These are phyloP conservation scores for Lachnellula willkommii DNA, from an alignment of 2,329 filamentous ascomycete genomes.

Conservation along the genomic window DNA sequence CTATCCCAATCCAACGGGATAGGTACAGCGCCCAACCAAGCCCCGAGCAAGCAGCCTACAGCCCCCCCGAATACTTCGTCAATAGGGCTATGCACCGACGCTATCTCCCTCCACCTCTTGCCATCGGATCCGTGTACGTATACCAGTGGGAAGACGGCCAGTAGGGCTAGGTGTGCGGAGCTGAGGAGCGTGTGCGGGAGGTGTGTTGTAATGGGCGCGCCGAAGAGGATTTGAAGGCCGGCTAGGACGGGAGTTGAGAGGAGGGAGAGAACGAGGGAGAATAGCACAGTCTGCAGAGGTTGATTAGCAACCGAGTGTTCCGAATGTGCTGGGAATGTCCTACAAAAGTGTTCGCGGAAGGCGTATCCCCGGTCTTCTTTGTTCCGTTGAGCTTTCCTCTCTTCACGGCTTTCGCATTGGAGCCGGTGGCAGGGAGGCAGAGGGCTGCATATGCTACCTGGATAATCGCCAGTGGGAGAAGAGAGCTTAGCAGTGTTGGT, in stretches of 20 bases:
- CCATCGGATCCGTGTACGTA: conserved; percentile 79
- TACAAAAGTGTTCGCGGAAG: conserved; percentile 11
- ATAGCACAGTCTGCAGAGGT: conserved; percentile 55
- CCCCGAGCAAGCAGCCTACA: conserved; percentile 72
- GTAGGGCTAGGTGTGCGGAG: conserved; percentile 73
- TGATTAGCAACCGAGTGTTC: background rate
- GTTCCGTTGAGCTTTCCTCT: conserved; percentile 50
- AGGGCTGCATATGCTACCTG: conserved; percentile 59
- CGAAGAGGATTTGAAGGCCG: conserved; percentile 69
- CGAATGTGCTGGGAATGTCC: background rate
- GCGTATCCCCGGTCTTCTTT: conserved; percentile 41
- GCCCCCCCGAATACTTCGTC: conserved; percentile 82
- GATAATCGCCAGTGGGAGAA: conserved; percentile 57
- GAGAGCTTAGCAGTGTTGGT: conserved; percentile 52
- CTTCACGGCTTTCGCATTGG: conserved; percentile 36
- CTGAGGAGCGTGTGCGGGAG: conserved; percentile 71
- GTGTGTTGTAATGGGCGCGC: conserved; percentile 83
- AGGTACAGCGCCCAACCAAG: conserved; percentile 89
- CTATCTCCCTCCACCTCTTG: conserved; percentile 63
- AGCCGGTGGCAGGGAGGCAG: conserved; percentile 59
- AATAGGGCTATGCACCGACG: conserved; percentile 62
- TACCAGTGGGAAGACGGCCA: conserved; percentile 73
- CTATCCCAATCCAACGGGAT: conserved; percentile 98
- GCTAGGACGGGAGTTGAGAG: conserved; percentile 49
- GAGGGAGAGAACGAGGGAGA: conserved; percentile 55